These are phyloP conservation scores for Neoboletus subvelutipes DNA, from an alignment of 768 basidiomycete genomes.

Conservation along the genomic window DNA sequence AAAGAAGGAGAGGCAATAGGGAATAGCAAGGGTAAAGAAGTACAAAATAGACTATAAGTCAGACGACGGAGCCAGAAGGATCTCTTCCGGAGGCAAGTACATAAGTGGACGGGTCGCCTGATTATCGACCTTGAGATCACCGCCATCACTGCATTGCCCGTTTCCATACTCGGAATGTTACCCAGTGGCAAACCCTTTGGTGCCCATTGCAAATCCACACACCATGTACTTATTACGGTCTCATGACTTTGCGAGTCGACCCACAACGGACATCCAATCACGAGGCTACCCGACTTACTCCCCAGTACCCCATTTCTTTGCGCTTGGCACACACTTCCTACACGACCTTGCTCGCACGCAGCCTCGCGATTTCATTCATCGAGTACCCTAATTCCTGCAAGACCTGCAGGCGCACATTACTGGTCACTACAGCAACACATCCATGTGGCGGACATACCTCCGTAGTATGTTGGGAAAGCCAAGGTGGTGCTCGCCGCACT, in stretches of 20 bases:
- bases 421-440: background rate
- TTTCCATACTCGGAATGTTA: conserved; percentile 21
- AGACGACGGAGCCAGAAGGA: conserved; percentile 23
- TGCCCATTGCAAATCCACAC: conserved; percentile 25
- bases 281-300: background rate
- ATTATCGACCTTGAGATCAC: conserved; percentile 32
- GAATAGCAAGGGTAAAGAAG: conserved; percentile 12
- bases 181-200: conserved; percentile 23
- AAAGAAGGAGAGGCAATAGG: background rate
- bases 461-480: conserved; percentile 78
- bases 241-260: conserved; percentile 14
- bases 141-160: conserved; percentile 22
- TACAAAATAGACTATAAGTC: conserved; percentile 31
- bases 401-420: conserved; percentile 30
- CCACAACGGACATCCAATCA: conserved; percentile 31
- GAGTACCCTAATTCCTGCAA: conserved; percentile 45
- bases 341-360: conserved; percentile 45
- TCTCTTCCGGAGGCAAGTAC: conserved; percentile 26
- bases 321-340: conserved; percentile 26
- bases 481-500: conserved; percentile 78
- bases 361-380: conserved; percentile 38
- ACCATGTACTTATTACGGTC: conserved; percentile 20
- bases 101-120: conserved; percentile 33
- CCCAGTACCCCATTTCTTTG: conserved; percentile 20
- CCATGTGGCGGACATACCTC: conserved; percentile 48